A percentile compares a stretch with the other conserved stretches of the same genome.
Evolutionary conservation across 1,284 basidiomycete species (phyloP).

Genomic region (Sphagnurus paluster): DNA sequence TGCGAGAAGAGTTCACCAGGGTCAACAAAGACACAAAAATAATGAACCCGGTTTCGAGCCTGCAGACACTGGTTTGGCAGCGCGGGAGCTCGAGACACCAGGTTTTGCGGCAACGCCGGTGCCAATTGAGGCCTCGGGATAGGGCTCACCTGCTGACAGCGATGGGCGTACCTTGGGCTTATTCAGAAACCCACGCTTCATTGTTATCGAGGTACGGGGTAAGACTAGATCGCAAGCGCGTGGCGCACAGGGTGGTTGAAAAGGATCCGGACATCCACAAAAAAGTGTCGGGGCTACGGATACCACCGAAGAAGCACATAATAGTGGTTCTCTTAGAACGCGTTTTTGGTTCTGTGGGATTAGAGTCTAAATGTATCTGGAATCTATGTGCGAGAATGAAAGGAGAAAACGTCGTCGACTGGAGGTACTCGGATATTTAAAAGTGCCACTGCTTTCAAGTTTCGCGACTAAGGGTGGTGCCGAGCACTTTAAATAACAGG

Average conservation of each 20-base stretch:
- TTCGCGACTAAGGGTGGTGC: too few relatives aligned
- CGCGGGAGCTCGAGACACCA: background rate
- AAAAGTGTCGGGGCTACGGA: background rate
- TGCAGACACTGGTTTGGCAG: background rate
- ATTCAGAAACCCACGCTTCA: conserved; percentile 20
- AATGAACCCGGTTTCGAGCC: background rate
- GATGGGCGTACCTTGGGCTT: background rate
- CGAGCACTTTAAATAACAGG: too few relatives aligned
- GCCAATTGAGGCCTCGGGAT: background rate
- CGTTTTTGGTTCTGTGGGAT: too few relatives aligned
- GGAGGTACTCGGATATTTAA: too few relatives aligned
- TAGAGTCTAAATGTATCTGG: too few relatives aligned
- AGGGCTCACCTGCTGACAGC: too few relatives aligned
- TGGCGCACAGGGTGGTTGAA: background rate
- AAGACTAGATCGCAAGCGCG: background rate
- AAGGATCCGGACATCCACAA: too few relatives aligned
- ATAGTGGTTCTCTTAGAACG: conserved; percentile 3
- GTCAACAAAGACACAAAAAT: background rate
- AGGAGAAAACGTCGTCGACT: too few relatives aligned
- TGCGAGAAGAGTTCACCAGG: background rate
- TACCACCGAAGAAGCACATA: background rate
- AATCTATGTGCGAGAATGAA: too few relatives aligned
- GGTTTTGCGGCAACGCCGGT: background rate
- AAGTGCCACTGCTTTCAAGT: too few relatives aligned
- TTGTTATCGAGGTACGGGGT: background rate